phyloP scores from a whole-genome alignment of 2,329 filamentous ascomycete species.

The Aspergillus jensenii region DNA sequence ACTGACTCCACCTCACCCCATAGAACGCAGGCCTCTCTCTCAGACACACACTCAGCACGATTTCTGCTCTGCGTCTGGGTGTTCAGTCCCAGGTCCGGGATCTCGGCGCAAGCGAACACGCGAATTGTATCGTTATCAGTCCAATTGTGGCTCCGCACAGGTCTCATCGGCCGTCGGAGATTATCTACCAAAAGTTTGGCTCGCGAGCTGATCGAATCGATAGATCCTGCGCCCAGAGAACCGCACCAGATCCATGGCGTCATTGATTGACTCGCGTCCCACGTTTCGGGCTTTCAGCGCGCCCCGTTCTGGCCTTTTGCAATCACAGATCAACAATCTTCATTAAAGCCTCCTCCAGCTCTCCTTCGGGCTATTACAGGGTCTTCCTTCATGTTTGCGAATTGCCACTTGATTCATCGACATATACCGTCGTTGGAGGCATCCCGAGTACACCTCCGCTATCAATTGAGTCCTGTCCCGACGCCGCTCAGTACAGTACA shows the following conservation, averaged over 20 bases:
- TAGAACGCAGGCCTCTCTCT: conserved; percentile 5
- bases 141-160: background rate
- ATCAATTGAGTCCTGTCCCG: background rate
- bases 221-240: conserved; percentile 11
- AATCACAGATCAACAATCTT: conserved; percentile 13
- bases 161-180: background rate
- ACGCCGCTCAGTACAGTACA: too few species aligned
- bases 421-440: background rate
- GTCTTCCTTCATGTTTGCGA: background rate
- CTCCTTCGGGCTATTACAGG: background rate
- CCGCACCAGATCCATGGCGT: conserved; percentile 22
- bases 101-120: background rate
- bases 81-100: background rate
- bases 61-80: background rate
- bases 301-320: conserved; percentile 19
- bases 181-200: background rate
- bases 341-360: background rate
- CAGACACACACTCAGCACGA: background rate
- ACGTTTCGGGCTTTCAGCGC: conserved; percentile 24
- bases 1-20: conserved; percentile 22
- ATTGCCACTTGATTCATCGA: background rate
- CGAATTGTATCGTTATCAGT: background rate
- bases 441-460: background rate
- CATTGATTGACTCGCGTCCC: conserved; percentile 34
- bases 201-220: conserved; percentile 2